phyloP scores from a whole-genome alignment of 805 yeast genomes.

The Yarrowia yakushimensis region DNA sequence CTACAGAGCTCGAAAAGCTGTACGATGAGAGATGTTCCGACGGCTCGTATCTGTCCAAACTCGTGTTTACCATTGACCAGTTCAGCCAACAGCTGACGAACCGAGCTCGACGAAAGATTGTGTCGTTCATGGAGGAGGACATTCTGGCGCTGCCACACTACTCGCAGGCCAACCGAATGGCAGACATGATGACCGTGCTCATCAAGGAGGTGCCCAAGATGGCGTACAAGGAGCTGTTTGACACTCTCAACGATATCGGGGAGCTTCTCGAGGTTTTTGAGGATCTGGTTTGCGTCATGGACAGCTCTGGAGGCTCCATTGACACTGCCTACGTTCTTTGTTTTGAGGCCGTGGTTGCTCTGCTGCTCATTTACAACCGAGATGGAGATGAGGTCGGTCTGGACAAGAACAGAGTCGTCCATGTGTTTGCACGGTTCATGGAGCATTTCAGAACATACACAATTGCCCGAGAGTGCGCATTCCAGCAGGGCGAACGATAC shows the following conservation, averaged over 20 bases:
- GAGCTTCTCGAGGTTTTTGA: background rate
- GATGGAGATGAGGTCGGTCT: background rate
- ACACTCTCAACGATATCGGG: background rate
- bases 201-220: background rate
- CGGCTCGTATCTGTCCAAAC: background rate
- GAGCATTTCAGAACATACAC: background rate
- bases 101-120: background rate
- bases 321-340: slow-evolving; percentile 13
- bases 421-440: background rate
- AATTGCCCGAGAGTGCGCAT: slow-evolving; percentile 17
- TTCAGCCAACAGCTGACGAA: background rate
- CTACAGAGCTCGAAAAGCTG: background rate
- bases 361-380: slow-evolving; percentile 4
- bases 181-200: background rate
- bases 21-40: slow-evolving; percentile 2
- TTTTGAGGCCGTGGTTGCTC: background rate
- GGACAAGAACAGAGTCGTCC: background rate
- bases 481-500: slow-evolving; percentile 16
- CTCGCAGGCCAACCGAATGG: slow-evolving; percentile 14
- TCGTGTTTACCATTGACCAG: background rate
- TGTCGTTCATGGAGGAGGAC: slow-evolving; percentile 9
- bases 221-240: slow-evolving; percentile 8
- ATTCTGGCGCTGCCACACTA: background rate
- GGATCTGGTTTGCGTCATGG: background rate
- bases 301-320: background rate